These are phyloP conservation scores for Cyclocybe aegerita DNA, from an alignment of 768 basidiomycete species.

Conservation along the genomic window DNA sequence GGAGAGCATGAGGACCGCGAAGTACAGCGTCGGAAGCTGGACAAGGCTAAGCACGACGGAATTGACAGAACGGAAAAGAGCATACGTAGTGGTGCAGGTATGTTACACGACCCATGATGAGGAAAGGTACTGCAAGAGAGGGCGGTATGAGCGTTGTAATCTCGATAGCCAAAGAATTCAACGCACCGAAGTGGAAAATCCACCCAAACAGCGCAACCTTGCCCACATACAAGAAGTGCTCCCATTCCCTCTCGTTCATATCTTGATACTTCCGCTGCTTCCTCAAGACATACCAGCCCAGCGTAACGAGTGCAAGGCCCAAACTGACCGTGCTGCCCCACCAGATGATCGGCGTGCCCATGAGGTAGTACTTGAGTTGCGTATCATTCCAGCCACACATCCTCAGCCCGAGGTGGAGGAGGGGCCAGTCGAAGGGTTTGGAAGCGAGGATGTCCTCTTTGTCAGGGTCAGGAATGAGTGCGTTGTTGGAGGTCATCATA, in stretches of 20 bases:
- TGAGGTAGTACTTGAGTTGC: constrained; percentile 89
- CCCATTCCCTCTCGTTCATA: constrained; percentile 95
- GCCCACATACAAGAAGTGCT: constrained; percentile 88
- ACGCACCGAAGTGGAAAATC: constrained; percentile 85
- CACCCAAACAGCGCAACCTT: constrained; percentile 93
- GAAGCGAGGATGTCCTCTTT: constrained; percentile 98
- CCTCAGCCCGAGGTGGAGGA: constrained; percentile 82
- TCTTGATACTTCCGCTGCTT: constrained; percentile 88
- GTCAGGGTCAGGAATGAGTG: constrained; percentile 94
- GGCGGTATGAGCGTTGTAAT: constrained; percentile 1
- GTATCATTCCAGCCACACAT: constrained; percentile 97
- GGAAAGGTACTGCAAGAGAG: constrained; percentile 74
- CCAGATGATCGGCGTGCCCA: constrained; percentile 92
- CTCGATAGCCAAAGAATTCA: background rate
- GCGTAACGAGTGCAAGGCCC: constrained; percentile 45
- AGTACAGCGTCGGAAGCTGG: constrained; percentile 95
- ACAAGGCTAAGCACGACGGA: constrained; percentile 1
- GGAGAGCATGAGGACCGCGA: constrained; percentile 88
- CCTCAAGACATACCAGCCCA: constrained; percentile 75
- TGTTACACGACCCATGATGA: constrained; percentile 97
- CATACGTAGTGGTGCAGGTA: constrained; percentile 95
- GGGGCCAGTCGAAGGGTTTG: constrained; percentile 91
- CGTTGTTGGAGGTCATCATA: constrained; percentile 99
- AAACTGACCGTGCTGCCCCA: constrained; percentile 79
- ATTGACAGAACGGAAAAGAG: constrained; percentile 14